phyloP scores from a whole-genome alignment of 148 eudicot species.

The Tetragonia tetragonoides region DNA sequence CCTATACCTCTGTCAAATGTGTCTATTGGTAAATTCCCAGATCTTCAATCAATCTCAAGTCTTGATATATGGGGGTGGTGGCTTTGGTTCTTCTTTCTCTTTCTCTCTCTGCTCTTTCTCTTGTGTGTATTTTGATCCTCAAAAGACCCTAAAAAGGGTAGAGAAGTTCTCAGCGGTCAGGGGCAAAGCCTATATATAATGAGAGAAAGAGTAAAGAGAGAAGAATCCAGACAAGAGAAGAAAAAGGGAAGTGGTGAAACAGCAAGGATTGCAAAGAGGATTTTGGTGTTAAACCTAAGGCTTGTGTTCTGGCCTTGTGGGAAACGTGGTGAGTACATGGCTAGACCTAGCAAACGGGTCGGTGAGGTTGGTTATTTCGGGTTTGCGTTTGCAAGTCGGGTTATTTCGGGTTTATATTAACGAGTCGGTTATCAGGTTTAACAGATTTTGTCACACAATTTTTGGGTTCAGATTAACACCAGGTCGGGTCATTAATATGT shows the following conservation, averaged over 20 bases:
- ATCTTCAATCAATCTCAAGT: slow-evolving; percentile 25
- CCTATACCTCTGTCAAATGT: slow-evolving; percentile 6
- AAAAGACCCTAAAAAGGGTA: slow-evolving; percentile 29
- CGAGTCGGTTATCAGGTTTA: too few species aligned
- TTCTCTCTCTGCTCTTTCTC: slow-evolving; percentile 14
- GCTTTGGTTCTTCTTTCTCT: background rate
- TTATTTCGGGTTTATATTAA: too few species aligned
- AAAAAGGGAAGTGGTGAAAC: slow-evolving; percentile 9
- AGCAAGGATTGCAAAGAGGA: background rate
- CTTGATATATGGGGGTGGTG: slow-evolving; percentile 12
- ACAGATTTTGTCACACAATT: too few species aligned
- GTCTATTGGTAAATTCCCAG: slow-evolving; percentile 17
- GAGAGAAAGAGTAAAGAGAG: slow-evolving; percentile 14
- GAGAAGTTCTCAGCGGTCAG: slow-evolving; percentile 10
- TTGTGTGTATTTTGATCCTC: slow-evolving; percentile 2
- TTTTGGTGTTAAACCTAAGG: too few species aligned
- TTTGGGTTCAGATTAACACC: too few species aligned
- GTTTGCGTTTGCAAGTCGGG: too few species aligned
- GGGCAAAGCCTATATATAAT: slow-evolving; percentile 24
- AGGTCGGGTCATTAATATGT: too few species aligned
- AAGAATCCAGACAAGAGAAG: slow-evolving; percentile 8
- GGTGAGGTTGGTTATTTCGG: too few species aligned
- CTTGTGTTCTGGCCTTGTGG: background rate
- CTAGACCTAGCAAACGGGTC: too few species aligned
- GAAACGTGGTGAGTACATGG: too few species aligned